phyloP scores from a whole-genome alignment of 768 basidiomycete genomes.

The Lactarius sp. region DNA sequence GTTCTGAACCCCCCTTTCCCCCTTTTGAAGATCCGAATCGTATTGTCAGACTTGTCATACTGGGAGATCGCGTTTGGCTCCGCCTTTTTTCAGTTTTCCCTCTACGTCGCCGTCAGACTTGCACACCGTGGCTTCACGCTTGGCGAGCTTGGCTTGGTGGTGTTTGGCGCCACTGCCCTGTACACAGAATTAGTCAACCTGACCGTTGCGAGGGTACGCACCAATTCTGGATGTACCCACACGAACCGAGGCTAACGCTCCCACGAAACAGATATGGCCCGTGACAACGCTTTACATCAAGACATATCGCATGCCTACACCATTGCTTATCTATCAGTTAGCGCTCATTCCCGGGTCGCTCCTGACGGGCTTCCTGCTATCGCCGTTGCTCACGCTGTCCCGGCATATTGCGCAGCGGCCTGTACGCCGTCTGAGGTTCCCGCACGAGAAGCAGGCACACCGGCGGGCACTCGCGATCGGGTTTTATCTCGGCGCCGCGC shows the following conservation, averaged over 20 bases:
- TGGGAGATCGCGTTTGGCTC: slow-evolving; percentile 71
- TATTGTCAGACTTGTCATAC: slow-evolving; percentile 59
- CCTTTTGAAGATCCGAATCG: background rate
- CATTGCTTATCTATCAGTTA: slow-evolving; percentile 85
- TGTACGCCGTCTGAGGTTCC: slow-evolving; percentile 71
- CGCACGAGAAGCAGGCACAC: slow-evolving; percentile 77
- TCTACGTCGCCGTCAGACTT: slow-evolving; percentile 84
- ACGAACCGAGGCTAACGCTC: background rate
- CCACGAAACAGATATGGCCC: slow-evolving; percentile 61
- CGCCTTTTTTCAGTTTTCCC: slow-evolving; percentile 83
- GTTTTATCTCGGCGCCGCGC: slow-evolving; percentile 70
- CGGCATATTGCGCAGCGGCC: slow-evolving; percentile 88
- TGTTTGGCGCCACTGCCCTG: slow-evolving; percentile 81
- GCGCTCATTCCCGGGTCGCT: slow-evolving; percentile 91
- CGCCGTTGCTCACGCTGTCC: slow-evolving; percentile 86
- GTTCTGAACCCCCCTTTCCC: background rate
- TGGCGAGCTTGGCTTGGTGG: slow-evolving; percentile 87
- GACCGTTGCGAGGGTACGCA: slow-evolving; percentile 72
- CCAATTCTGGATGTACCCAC: background rate
- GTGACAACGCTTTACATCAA: slow-evolving; percentile 77
- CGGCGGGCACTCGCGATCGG: slow-evolving; percentile 78
- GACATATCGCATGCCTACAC: slow-evolving; percentile 89
- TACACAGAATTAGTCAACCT: slow-evolving; percentile 84
- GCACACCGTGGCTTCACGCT: slow-evolving; percentile 94
- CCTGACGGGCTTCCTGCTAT: slow-evolving; percentile 90